Conservation (phyloP, 1,284 basidiomycete genomes). For the Puccinia triticina region DNA sequence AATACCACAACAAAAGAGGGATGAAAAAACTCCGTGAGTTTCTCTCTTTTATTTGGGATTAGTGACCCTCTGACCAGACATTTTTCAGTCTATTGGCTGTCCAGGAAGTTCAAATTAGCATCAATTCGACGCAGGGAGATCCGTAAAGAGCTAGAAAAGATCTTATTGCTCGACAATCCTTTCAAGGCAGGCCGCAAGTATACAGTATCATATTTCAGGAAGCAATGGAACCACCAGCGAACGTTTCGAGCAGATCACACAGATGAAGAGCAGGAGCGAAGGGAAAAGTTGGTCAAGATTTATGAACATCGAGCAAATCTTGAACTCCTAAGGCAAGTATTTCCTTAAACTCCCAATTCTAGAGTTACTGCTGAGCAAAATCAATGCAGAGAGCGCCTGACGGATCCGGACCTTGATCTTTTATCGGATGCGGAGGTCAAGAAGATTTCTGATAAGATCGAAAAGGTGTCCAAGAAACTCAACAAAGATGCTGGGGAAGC, state of each 20-base stretch:
- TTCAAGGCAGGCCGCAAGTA: neutral
- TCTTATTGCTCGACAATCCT: neutral
- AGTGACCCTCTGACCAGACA: neutral
- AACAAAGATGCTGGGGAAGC: neutral
- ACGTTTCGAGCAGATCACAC: neutral
- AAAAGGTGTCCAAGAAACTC: neutral
- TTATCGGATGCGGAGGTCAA: neutral
- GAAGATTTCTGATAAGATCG: neutral
- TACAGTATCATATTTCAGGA: neutral
- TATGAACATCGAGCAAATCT: neutral
- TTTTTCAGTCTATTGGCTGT: neutral
- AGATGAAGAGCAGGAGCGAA: neutral
- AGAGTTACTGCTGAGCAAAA: neutral
- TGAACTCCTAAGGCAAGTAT: neutral
- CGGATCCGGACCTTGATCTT: neutral
- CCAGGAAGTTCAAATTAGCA: neutral
- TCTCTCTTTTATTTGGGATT: neutral
- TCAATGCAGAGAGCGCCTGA: neutral
- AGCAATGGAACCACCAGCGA: neutral
- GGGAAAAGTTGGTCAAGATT: neutral
- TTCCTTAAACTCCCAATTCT: neutral
- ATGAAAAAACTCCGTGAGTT: neutral
- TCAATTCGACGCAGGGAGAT: too few relatives aligned
- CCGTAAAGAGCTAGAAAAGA: neutral
- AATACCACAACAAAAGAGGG: neutral